Evolutionary conservation across 305 asterid species (phyloP).

Genomic region (Withania somnifera): DNA sequence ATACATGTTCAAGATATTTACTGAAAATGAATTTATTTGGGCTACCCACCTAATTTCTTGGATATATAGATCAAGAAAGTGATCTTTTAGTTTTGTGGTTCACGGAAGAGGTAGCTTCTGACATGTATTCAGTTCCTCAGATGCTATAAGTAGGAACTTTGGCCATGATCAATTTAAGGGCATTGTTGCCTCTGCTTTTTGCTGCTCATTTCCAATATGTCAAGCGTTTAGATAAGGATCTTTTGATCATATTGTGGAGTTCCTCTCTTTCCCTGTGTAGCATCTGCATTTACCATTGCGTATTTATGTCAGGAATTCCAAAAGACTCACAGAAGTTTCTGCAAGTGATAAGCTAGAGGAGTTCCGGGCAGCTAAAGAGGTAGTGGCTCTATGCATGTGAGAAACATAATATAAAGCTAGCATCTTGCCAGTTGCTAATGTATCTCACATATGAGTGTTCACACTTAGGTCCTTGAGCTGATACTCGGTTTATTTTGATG

Average conservation of each 20-base stretch:
- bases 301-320: conserved; percentile 30
- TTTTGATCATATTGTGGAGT: not conserved
- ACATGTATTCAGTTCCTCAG: not conserved
- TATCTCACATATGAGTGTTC: not conserved
- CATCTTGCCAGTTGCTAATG: not conserved
- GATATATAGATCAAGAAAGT: not conserved
- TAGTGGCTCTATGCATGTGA: conserved; percentile 10
- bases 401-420: not conserved
- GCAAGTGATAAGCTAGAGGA: conserved; percentile 90
- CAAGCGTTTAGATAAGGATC: not conserved
- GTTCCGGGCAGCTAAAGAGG: conserved; percentile 97
- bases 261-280: not conserved
- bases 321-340: conserved; percentile 71
- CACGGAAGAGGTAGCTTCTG: not conserved
- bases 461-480: not conserved
- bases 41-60: not conserved
- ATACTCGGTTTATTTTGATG: not conserved
- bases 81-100: not conserved
- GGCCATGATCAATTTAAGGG: not conserved
- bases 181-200: not conserved
- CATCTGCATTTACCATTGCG: not conserved
- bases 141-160: not conserved
- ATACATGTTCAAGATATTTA: not conserved
- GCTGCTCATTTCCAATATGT: not conserved
- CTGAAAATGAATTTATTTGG: not conserved